Percentiles rank a stretch among this genome's conserved stretches.
These are phyloP conservation scores for Fragosphaeria purpurea DNA, from an alignment of 2,329 filamentous ascomycete species.

Conservation along the genomic window DNA sequence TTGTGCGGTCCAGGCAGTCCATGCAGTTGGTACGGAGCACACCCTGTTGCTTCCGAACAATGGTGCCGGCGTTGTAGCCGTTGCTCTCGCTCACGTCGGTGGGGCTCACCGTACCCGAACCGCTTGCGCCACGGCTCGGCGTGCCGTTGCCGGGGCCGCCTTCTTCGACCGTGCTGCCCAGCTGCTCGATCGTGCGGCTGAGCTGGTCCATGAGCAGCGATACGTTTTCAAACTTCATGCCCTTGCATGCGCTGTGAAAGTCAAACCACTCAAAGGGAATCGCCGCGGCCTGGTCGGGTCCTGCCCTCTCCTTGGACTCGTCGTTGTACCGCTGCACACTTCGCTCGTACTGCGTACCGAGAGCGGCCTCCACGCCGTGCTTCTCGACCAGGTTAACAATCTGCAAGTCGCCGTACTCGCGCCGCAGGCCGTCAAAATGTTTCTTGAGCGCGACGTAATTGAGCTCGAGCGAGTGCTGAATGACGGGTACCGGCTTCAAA, in stretches of 20 bases:
- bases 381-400: slow-evolving; percentile 82
- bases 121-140: not conserved
- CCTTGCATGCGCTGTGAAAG: slow-evolving; percentile 83
- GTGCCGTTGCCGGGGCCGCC: not conserved
- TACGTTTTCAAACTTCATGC: slow-evolving; percentile 98
- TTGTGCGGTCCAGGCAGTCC: slow-evolving; percentile 94
- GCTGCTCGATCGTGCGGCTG: slow-evolving; percentile 53
- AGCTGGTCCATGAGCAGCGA: slow-evolving; percentile 65
- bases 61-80: slow-evolving; percentile 12
- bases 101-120: not conserved
- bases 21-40: slow-evolving; percentile 95
- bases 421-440: slow-evolving; percentile 63
- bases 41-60: slow-evolving; percentile 51
- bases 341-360: slow-evolving; percentile 69
- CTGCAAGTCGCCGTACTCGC: slow-evolving; percentile 67
- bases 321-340: slow-evolving; percentile 59
- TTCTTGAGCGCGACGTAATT: slow-evolving; percentile 70
- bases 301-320: slow-evolving; percentile 23
- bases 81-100: not conserved
- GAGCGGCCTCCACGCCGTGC: slow-evolving; percentile 66
- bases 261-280: slow-evolving; percentile 92
- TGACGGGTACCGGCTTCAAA: slow-evolving; percentile 73
- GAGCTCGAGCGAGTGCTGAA: slow-evolving; percentile 69
- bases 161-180: slow-evolving; percentile 59
- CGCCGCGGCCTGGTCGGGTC: slow-evolving; percentile 20